Evolutionary conservation across 768 basidiomycete genomes (phyloP).

Genomic region (Austroboletus eburneus): DNA sequence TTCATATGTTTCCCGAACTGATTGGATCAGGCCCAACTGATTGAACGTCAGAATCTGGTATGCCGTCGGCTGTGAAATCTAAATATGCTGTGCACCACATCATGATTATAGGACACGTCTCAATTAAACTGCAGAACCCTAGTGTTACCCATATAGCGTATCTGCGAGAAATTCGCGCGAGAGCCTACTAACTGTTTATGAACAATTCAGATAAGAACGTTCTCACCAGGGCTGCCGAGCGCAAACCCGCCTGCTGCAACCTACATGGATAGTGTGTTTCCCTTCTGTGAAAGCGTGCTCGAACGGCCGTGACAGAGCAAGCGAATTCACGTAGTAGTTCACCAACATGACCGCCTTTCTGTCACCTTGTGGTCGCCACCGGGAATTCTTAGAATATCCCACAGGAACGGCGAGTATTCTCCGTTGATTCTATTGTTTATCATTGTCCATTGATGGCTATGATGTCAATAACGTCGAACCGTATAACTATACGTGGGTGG

Average conservation of each 20-base stretch:
- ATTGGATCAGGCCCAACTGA: conserved; percentile 15
- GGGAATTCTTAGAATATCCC: no score
- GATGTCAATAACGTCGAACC: conserved; percentile 10
- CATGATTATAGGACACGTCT: conserved; percentile 4
- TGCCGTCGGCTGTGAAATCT: conserved; percentile 2
- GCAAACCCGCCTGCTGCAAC: conserved; percentile 4
- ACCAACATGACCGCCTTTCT: no score
- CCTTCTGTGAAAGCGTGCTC: no score
- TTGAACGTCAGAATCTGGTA: conserved; percentile 2
- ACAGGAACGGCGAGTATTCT: neutral
- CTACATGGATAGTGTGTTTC: neutral
- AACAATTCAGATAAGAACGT: neutral
- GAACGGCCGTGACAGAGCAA: no score
- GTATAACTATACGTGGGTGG: conserved; percentile 2
- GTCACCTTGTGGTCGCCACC: no score
- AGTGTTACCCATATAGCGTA: conserved; percentile 1
- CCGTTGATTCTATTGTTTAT: neutral
- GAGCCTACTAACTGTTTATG: neutral
- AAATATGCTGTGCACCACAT: conserved; percentile 3
- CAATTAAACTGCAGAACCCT: conserved; percentile 1
- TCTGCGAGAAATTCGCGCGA: neutral
- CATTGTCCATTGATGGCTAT: conserved; percentile 4
- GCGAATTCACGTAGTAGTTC: no score
- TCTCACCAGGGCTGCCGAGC: conserved; percentile 7
- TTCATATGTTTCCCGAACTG: conserved; percentile 3